Conservation (phyloP, 331 rosid species). For the Dryas integrifolia region DNA sequence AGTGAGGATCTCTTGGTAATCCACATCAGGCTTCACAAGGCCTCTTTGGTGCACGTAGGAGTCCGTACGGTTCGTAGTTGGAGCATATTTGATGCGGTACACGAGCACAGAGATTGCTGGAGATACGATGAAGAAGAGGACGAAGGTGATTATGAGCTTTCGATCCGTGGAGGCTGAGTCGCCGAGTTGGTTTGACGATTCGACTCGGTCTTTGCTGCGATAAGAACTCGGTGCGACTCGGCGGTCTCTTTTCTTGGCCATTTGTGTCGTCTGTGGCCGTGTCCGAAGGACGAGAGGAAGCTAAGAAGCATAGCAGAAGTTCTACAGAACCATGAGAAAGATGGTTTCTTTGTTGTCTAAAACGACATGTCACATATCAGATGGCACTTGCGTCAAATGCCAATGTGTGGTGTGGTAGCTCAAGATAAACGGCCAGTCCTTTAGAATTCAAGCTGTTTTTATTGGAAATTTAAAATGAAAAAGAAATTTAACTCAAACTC, state of each 20-base stretch:
- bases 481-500: no score
- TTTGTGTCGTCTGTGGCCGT: constrained; percentile 15
- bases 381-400: no score
- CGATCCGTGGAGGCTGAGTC: constrained; percentile 36
- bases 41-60: constrained; percentile 41
- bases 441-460: no score
- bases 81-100: constrained; percentile 38
- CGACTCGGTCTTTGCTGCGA: constrained; percentile 36
- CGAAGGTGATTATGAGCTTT: constrained; percentile 32
- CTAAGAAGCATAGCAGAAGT: no score
- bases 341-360: no score
- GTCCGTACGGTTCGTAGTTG: constrained; percentile 13
- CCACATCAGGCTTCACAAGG: constrained; percentile 43
- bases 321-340: no score
- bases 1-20: constrained; percentile 54
- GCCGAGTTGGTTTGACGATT: constrained; percentile 23
- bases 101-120: constrained; percentile 45
- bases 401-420: no score
- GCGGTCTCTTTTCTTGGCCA: constrained; percentile 78
- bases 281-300: neutral
- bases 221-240: constrained; percentile 37
- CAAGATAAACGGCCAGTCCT: no score
- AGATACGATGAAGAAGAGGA: constrained; percentile 54
- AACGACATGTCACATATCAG: neutral
- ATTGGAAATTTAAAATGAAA: no score